Evolutionary conservation across 305 asterid species (phyloP), one percentile per base, ranked within the genome.

Genomic region (Solanum chacoense): DNA sequence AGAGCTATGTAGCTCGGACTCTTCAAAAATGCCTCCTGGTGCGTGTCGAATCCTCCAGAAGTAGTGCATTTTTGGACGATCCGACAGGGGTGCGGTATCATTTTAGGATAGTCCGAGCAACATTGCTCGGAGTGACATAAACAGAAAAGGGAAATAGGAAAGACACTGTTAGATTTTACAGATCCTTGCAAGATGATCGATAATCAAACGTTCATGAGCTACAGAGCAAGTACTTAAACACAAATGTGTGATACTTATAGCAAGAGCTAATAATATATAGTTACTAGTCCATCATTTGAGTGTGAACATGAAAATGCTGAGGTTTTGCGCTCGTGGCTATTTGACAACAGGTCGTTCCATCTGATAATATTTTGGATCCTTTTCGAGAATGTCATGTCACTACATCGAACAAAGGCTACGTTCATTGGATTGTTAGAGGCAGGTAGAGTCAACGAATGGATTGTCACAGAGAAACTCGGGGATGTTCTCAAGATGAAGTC

Each of bases 361-460:
- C 84, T 90, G 90, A 73, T 90, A 40, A 76, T 90, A 85, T 90
- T 88, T 75, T 90, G 90, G 90, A 88, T 88, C 76, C 91, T 88
- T 90, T 90, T 90, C 13, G 91, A 90, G 90, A 90, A 90, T 55
- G 91, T 78, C 67, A 90, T 90, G 91, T 85, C 91, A n/a, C 87
- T 90, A 13, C 91, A 90, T 76, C 89, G 91, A 73, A 90, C 90
- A 29, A 90, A 88, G 78, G 91, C 91, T 45, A 90, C 90, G 42
- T 88, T 90, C 85, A 88, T 90, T 65, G 91, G 91, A 35, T 85
- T 90, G 87, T 88, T 90, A 65, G 91, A 90, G 63, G 88, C 90
- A 7, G 91, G 91, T 9, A 36, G 88, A 85, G 89, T 88, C 22
- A 90, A 90, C 7, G 91, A 90, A 90, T 90, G 91, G 91, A 80